phyloP scores from a whole-genome alignment of 2,329 filamentous ascomycete species.

The Akanthomyces lecanii region DNA sequence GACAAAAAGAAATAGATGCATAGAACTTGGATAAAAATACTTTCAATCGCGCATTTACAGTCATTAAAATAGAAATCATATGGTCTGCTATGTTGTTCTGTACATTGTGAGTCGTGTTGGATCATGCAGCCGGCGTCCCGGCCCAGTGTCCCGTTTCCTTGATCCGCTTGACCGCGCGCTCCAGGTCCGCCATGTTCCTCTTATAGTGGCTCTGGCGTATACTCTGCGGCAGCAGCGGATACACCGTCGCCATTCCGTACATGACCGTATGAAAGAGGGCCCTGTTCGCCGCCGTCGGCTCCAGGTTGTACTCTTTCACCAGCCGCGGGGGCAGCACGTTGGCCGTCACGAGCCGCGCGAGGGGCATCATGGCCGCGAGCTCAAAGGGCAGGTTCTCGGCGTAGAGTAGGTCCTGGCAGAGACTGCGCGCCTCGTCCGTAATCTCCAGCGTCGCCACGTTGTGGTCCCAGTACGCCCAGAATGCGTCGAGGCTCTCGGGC shows the following conservation, averaged over 20 bases:
- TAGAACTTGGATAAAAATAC: background rate
- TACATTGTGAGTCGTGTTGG: background rate
- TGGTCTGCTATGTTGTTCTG: background rate
- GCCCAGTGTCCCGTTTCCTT: slow-evolving; percentile 21
- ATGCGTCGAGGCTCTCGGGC: slow-evolving; percentile 31
- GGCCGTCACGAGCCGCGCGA: slow-evolving; percentile 20
- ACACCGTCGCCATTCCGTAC: slow-evolving; percentile 28
- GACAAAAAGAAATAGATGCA: background rate
- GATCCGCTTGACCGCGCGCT: slow-evolving; percentile 20
- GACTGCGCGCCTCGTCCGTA: slow-evolving; percentile 27
- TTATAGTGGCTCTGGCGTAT: slow-evolving; percentile 23
- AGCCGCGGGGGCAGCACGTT: slow-evolving; percentile 23
- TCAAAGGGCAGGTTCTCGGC: slow-evolving; percentile 23
- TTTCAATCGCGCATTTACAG: background rate
- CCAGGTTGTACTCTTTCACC: slow-evolving; percentile 24
- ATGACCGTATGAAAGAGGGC: slow-evolving; percentile 20
- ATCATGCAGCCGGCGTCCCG: background rate
- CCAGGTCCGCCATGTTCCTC: slow-evolving; percentile 26
- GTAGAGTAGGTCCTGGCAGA: slow-evolving; percentile 25
- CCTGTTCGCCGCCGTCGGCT: slow-evolving; percentile 20
- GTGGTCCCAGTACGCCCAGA: slow-evolving; percentile 38
- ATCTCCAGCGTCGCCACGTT: slow-evolving; percentile 31
- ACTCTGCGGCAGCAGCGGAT: slow-evolving; percentile 18
- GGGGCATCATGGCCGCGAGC: slow-evolving; percentile 22
- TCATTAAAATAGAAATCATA: background rate